phyloP scores from a whole-genome alignment of 1,139 yeast species.

The Candida tropicalis region DNA sequence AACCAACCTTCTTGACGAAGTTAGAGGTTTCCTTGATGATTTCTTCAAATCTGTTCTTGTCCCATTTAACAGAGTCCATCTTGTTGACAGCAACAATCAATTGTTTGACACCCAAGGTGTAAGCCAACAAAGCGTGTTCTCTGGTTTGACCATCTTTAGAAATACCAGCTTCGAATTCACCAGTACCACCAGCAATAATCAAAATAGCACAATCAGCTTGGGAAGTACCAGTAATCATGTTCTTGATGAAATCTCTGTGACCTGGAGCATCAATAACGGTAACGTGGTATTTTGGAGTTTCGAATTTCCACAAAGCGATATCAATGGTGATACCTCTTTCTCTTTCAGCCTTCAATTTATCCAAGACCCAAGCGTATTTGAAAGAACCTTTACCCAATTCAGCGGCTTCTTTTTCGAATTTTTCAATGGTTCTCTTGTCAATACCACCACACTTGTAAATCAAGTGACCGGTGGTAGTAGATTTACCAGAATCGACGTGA shows the following conservation, averaged over 20 bases:
- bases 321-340: constrained; percentile 97
- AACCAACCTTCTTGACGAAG: constrained; percentile 93
- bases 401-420: constrained; percentile 98
- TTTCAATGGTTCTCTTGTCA: constrained; percentile 97
- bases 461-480: constrained; percentile 98
- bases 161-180: constrained; percentile 96
- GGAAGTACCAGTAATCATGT: constrained; percentile 92
- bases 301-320: constrained; percentile 95
- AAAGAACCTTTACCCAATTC: constrained; percentile 98
- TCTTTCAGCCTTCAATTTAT: constrained; percentile 94
- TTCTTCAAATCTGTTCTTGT: constrained; percentile 78
- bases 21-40: constrained; percentile 81
- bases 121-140: constrained; percentile 90
- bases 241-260: constrained; percentile 96
- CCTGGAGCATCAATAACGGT: constrained; percentile 96
- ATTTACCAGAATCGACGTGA: constrained; percentile 97
- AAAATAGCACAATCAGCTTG: constrained; percentile 93
- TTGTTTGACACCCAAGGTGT: constrained; percentile 88
- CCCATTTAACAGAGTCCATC: constrained; percentile 92
- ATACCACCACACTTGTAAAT: constrained; percentile 93
- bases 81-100: constrained; percentile 90
- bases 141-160: constrained; percentile 93
- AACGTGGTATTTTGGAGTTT: constrained; percentile 91
- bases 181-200: constrained; percentile 88
- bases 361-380: constrained; percentile 98